Evolutionary conservation across 306 rosid species (phyloP), one percentile per base, ranked within the genome.

Genomic region (Abrus pulchellus): DNA sequence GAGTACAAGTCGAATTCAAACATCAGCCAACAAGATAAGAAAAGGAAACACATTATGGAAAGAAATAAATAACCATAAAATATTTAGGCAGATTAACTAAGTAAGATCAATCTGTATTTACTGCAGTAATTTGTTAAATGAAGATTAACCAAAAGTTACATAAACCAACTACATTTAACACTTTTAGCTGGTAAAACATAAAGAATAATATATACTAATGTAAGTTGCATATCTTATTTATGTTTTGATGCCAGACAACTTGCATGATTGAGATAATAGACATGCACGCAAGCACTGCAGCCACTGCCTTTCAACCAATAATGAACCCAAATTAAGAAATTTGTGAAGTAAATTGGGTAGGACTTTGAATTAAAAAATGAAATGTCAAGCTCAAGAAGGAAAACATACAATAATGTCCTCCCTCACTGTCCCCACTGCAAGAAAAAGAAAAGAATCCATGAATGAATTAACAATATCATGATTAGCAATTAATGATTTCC

Each of bases 1-100:
- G 49, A 77, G 82, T 66, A 79, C 47, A 70, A 52, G 73, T 75
- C 61, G 84, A 74, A 80, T 68, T 91, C 74, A 89, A 41, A 53
- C 81, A 41, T 76, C 78, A 67, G 72, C 20, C 50, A 57, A 67
- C 14, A 79, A 30, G 83, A 67, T 57, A 65, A 76, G 70, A 83
- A 66, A 63, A 44, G 81, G 73, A 76, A 78, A 65, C 61, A 33
- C 38, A 59, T 20, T 20, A 45, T 43, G 76, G 38, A 59, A 66
- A 64, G 65, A 34, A 81, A 75, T 29, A 53, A 20, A 57, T 40
- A 54, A 61, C 45, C 71, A 32, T 52, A 41, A 52, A 59, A 47
- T 43, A 65, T 59, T 54, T 36, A 20, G 50, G n/a, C 47, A 7
- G 84, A 44, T 49, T 61, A 78, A 67, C 3, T 62, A 50, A 67